phyloP scores from a whole-genome alignment of 306 rosid genomes.

The Vigna reflexopilosa region DNA sequence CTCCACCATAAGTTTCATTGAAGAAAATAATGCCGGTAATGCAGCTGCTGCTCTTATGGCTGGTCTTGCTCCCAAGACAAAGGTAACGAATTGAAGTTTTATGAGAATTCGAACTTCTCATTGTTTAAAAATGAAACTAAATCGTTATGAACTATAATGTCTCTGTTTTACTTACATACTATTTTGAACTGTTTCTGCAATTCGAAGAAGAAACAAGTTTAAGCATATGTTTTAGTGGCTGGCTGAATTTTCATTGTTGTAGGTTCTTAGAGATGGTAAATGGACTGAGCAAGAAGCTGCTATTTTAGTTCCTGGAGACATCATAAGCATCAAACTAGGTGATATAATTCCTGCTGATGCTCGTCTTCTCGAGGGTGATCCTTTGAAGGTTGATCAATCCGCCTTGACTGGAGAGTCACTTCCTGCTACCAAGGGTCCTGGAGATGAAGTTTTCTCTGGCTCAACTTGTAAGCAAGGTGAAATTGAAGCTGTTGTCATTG shows the following conservation, averaged over 20 bases:
- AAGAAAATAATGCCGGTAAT: conserved; percentile 98
- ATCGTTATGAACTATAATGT: conserved; percentile 18
- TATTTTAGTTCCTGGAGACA: conserved; percentile 94
- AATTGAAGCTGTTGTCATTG: conserved; percentile 94
- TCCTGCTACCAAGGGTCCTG: conserved; percentile 88
- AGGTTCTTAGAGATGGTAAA: conserved; percentile 97
- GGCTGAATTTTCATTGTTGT: conserved; percentile 28
- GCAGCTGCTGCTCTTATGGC: conserved; percentile 99
- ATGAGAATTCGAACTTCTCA: conserved; percentile 18
- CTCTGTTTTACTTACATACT: conserved; percentile 10
- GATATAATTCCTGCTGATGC: conserved; percentile 99
- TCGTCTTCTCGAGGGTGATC: conserved; percentile 98
- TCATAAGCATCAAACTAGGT: conserved; percentile 91
- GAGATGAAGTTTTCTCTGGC: conserved; percentile 97
- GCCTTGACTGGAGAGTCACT: conserved; percentile 99
- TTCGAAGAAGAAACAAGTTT: conserved; percentile 15
- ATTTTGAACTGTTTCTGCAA: conserved; percentile 16
- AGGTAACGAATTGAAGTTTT: conserved; percentile 55
- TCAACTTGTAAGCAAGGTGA: conserved; percentile 99
- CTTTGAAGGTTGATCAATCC: conserved; percentile 92
- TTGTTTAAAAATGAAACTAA: conserved; percentile 6
- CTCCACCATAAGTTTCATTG: conserved; percentile 97
- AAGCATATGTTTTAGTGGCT: conserved; percentile 32
- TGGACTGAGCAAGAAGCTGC: conserved; percentile 94
- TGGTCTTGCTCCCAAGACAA: conserved; percentile 97